Base-by-base conservation (phyloP, 495 filamentous ascomycete genomes). In the Beverwykella pulmonaria region DNA sequence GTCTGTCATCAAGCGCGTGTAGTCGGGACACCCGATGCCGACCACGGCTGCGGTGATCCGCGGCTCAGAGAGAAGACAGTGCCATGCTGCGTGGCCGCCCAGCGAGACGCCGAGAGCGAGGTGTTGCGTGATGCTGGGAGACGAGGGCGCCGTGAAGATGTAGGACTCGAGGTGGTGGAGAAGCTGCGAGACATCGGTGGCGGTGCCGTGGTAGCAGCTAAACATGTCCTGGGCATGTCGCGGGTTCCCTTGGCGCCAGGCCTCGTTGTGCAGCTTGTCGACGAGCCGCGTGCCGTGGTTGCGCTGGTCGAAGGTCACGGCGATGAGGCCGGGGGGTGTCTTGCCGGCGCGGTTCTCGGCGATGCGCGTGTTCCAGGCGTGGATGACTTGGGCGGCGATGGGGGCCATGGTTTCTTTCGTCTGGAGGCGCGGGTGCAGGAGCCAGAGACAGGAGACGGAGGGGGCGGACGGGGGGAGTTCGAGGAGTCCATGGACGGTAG, bases 181-280 rank as follows among this genome's bases (percentile, higher is more conserved):
- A 47, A 91, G 75, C 1, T 85, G 75, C 4, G 84, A 88, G 12
- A 88, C 86, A 75, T 98, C 94, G 19, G 81, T 75, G 15, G 91
- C 87, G 8, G 90, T 92, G 50, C 92, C 92, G 73, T 87, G 78
- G 73, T 84, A 86, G 47, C 83, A 78, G 8, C 80, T 84, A 73
- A 93, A 93, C 90, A 96, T 93, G 72, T 97, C 92, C 71, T 88
- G 85, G 22, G 91, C 93, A 81, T 98, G 94, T 7, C 82, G 85
- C 29, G 82, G 78, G 71, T 98, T 98, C 22, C 92, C 92, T 30
- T 86, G 75, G 57, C 83, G 82, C 93, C 93, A 97, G 6, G 86
- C 81, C 70, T 87, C 81, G 72, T 96, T 97, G 25, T 84, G 82
- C 17, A 68, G 32, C 20, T 76, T 67, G 50, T 80, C 74, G 15